phyloP scores from a whole-genome alignment of 2,329 filamentous ascomycete species.

The Botryotinia globosa region DNA sequence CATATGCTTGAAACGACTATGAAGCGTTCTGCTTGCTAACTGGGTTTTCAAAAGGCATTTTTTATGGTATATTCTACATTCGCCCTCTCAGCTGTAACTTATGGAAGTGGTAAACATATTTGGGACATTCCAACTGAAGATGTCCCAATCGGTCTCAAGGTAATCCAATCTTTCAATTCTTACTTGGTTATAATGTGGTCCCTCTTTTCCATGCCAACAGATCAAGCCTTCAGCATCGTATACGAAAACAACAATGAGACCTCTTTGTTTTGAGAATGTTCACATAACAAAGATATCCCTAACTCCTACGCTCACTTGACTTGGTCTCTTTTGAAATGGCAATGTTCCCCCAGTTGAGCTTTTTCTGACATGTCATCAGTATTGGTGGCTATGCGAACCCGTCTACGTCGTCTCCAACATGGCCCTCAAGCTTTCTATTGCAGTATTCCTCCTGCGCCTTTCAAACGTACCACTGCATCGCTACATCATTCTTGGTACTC shows the following conservation, averaged over 20 bases:
- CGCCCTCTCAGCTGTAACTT: constrained; percentile 28
- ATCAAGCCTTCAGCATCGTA: neutral
- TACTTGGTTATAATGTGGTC: neutral
- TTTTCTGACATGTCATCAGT: constrained; percentile 24
- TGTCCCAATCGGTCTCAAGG: constrained; percentile 36
- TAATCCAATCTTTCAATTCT: constrained; percentile 9
- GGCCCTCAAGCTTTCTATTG: constrained; percentile 42
- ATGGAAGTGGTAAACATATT: constrained; percentile 36
- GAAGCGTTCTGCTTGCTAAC: neutral
- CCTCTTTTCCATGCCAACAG: neutral
- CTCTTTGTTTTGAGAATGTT: neutral
- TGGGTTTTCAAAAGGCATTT: constrained; percentile 24
- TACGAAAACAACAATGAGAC: neutral
- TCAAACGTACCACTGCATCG: constrained; percentile 37
- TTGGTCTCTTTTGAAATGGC: neutral
- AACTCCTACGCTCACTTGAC: neutral
- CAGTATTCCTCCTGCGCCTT: constrained; percentile 43
- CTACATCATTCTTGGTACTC: constrained; percentile 38
- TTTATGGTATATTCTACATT: constrained; percentile 32
- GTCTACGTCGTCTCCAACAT: constrained; percentile 43
- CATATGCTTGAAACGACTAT: neutral
- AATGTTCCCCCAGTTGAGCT: neutral
- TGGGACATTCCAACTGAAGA: constrained; percentile 26
- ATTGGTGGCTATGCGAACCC: constrained; percentile 42
- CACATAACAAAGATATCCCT: neutral